Base-by-base conservation (phyloP, 148 eudicot genomes). In the Chenopodium formosanum region DNA sequence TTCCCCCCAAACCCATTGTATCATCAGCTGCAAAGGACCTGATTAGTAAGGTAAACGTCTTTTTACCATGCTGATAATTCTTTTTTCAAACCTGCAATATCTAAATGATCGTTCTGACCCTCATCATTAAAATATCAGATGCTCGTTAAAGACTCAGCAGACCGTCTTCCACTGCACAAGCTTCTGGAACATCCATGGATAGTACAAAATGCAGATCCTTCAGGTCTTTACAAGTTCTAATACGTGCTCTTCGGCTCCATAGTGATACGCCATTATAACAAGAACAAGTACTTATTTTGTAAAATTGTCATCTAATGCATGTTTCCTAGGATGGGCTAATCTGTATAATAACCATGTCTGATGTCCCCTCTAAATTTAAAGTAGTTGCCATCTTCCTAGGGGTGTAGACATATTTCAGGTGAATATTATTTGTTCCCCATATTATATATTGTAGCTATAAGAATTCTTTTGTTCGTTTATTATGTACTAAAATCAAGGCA, bases 151-250 rank as follows among this genome's bases (percentile, higher is more conserved):
- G 98, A 92, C 82, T 92, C 97, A 19, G 86, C 95, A 20, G 80
- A 85, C 46, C 93, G 99, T 53, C 86, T 95, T 78, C 95, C 97
- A 5, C 80, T 95, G 23, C 97, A 95, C 92, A 95, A 95, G 89
- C 85, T 95, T 62, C 89, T 95, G 25, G 97, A 95, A 88, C 99
- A 95, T 86, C 91, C 99, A 44, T 95, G 99, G 99, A 93, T 95
- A 12, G 83, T 95, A 63, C 97, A 93, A 81, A 89, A 93, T 84
- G 97, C 97, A 70, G 97, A 95, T 81, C 94, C 97, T 63, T 90
- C 97, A 44, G 98, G 98, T 37, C 82, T 89, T 62, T 96, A 94
- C 82, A 91, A 82, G 88, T 84, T 84, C 78, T 90, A 75, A 85
- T 79, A 50, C 22, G 50, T 47, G 46, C 22, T 13, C 22, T 29